A percentile compares a stretch with the other conserved stretches of the same genome.
These are phyloP conservation scores for Boletus bicolor DNA, from an alignment of 768 basidiomycete genomes.

Conservation along the genomic window DNA sequence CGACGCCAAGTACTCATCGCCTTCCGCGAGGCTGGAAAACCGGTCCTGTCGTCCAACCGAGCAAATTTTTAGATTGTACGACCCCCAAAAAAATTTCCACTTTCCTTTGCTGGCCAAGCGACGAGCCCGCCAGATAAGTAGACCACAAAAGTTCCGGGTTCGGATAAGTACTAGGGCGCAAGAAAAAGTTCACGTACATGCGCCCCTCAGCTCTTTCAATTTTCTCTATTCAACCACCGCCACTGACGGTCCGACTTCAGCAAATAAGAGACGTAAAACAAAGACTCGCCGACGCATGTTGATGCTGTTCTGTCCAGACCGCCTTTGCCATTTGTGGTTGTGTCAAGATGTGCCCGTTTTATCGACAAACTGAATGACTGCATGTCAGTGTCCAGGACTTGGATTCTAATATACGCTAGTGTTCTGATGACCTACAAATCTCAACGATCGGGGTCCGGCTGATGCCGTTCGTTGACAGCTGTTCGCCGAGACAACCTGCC, in stretches of 20 bases:
- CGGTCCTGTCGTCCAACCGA: constrained; percentile 4
- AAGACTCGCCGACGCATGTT: constrained; percentile 24
- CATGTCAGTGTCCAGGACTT: not conserved
- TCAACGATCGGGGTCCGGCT: not conserved
- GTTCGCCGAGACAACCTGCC: not conserved
- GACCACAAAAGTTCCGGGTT: not conserved
- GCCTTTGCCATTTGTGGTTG: not conserved
- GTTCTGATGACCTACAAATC: not conserved
- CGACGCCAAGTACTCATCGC: not conserved
- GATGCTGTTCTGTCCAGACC: not conserved
- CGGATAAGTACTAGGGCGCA: constrained; percentile 9
- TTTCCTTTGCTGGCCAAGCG: constrained; percentile 16
- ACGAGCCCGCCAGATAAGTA: not conserved
- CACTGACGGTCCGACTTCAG: constrained; percentile 1
- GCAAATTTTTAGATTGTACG: not conserved
- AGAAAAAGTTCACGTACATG: not conserved
- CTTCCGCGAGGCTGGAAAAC: constrained; percentile 4
- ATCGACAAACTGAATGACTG: not conserved
- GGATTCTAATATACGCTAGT: not conserved
- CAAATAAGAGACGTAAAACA: constrained; percentile 19
- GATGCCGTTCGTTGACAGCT: constrained; percentile 11
- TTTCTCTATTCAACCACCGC: constrained; percentile 15
- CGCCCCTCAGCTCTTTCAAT: constrained; percentile 9
- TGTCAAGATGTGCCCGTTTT: not conserved
- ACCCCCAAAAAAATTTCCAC: constrained; percentile 1